A percentile compares a stretch with the other conserved stretches of the same genome.
Conservation (phyloP, 768 basidiomycete genomes). For the Lyophyllum semitale region DNA sequence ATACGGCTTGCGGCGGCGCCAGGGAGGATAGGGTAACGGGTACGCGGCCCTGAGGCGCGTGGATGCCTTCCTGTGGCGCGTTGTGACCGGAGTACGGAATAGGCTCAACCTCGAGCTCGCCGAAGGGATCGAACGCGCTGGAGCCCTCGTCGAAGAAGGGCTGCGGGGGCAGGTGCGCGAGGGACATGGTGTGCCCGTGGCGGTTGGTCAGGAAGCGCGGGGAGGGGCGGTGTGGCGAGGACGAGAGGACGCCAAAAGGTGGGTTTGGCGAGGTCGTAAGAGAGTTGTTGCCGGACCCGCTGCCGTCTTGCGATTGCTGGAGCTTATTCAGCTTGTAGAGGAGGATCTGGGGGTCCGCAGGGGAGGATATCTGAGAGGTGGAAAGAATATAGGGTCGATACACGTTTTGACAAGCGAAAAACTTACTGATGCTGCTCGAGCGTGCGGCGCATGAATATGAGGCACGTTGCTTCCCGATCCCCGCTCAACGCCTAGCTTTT, state of each 20-base stretch:
- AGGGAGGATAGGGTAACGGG: conserved; percentile 48
- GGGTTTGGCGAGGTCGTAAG: conserved; percentile 68
- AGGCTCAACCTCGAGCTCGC: conserved; percentile 40
- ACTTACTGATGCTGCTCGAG: conserved; percentile 82
- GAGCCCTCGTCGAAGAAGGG: conserved; percentile 32
- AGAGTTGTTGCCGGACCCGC: conserved; percentile 46
- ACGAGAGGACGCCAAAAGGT: conserved; percentile 44
- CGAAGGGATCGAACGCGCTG: conserved; percentile 65
- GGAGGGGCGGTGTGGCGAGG: conserved; percentile 46
- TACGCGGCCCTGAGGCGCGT: conserved; percentile 59
- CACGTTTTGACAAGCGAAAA: conserved; percentile 24
- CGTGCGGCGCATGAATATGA: conserved; percentile 74
- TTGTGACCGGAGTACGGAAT: conserved; percentile 23
- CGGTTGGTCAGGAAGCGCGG: conserved; percentile 47
- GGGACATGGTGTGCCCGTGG: conserved; percentile 76
- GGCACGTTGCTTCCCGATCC: conserved; percentile 55
- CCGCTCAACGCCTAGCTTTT: conserved; percentile 77
- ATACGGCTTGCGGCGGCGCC: conserved; percentile 42
- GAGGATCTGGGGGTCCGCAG: conserved; percentile 81
- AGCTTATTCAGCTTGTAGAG: conserved; percentile 84
- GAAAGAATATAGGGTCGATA: background rate
- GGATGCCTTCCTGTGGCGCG: conserved; percentile 31
- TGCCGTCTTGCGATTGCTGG: conserved; percentile 66
- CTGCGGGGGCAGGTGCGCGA: conserved; percentile 58
- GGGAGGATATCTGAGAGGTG: conserved; percentile 75